These are phyloP conservation scores for Detonula confervacea DNA, from an alignment of 352 stramenopile genomes.

Conservation along the genomic window DNA sequence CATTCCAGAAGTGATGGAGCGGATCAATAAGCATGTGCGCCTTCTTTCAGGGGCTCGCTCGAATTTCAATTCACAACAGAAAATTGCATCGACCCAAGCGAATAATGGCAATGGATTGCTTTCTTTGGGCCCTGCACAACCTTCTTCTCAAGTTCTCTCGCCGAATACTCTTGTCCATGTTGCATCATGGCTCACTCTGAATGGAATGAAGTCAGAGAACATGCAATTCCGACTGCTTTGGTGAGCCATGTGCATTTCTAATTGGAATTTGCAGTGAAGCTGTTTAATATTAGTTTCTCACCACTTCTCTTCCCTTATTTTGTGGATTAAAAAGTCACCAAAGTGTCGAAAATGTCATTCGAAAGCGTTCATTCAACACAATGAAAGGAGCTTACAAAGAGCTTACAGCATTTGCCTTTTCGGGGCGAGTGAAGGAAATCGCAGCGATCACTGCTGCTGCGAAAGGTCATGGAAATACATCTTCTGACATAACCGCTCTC, in stretches of 20 bases:
- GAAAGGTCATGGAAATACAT: constrained; percentile 67
- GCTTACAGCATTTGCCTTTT: constrained; percentile 85
- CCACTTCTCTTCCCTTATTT: neutral
- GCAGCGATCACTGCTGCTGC: constrained; percentile 60
- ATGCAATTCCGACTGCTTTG: constrained; percentile 99
- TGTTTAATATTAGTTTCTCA: too few relatives aligned
- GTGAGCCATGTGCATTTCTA: constrained; percentile 83
- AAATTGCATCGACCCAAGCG: constrained; percentile 26
- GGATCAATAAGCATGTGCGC: constrained; percentile 66
- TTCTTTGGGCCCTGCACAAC: constrained; percentile 54
- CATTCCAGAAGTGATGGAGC: constrained; percentile 87
- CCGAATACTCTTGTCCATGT: constrained; percentile 89
- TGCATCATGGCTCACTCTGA: constrained; percentile 98
- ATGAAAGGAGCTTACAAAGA: constrained; percentile 87
- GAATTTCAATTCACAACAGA: constrained; percentile 35
- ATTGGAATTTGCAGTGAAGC: constrained; percentile 89
- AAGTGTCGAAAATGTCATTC: constrained; percentile 94
- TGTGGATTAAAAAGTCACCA: constrained; percentile 88
- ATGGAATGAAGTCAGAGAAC: constrained; percentile 99
- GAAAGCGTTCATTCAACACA: constrained; percentile 92
- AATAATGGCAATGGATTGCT: constrained; percentile 54
- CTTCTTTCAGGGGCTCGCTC: constrained; percentile 48
- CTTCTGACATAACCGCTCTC: constrained; percentile 72
- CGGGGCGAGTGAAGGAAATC: constrained; percentile 84
- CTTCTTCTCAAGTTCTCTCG: constrained; percentile 35